Percentiles rank a stretch among this genome's conserved stretches.
phyloP scores from a whole-genome alignment of 495 filamentous ascomycete genomes.

The Tuber calosporum region DNA sequence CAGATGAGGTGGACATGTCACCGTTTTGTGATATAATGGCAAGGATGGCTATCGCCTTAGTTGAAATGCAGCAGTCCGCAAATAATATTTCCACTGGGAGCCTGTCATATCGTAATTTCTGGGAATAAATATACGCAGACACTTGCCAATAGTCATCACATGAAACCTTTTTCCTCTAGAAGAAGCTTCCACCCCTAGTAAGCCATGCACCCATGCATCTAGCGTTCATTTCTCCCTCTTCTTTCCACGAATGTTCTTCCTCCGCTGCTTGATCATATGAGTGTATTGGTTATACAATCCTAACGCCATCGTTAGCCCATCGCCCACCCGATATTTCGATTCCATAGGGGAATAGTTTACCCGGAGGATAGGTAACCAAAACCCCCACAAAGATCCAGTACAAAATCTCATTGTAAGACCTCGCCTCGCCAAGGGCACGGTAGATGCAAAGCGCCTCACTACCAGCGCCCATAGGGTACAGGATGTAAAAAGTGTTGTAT shows the following conservation, averaged over 20 bases:
- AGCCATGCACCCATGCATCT: not conserved
- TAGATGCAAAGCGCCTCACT: slow-evolving; percentile 77
- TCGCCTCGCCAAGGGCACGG: slow-evolving; percentile 56
- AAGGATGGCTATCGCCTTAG: not conserved
- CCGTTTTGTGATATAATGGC: not conserved
- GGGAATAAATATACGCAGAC: not conserved
- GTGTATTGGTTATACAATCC: slow-evolving; percentile 83
- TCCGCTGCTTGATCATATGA: slow-evolving; percentile 86
- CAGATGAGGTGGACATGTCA: not conserved
- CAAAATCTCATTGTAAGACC: slow-evolving; percentile 47
- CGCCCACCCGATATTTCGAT: slow-evolving; percentile 2
- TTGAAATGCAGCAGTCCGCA: not conserved
- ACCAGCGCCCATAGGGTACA: slow-evolving; percentile 84
- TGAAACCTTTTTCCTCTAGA: not conserved
- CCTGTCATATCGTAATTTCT: not conserved
- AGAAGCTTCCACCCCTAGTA: not conserved
- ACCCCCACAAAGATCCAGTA: slow-evolving; percentile 56
- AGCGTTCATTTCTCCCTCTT: slow-evolving; percentile 34
- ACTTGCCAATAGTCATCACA: not conserved
- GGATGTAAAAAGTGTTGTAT: slow-evolving; percentile 86
- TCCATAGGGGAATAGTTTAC: slow-evolving; percentile 47
- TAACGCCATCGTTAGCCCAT: slow-evolving; percentile 41
- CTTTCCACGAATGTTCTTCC: slow-evolving; percentile 62
- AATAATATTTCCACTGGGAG: not conserved
- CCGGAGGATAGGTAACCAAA: slow-evolving; percentile 69